Conservation (phyloP, 331 rosid species). For the Quercus tomentella region DNA sequence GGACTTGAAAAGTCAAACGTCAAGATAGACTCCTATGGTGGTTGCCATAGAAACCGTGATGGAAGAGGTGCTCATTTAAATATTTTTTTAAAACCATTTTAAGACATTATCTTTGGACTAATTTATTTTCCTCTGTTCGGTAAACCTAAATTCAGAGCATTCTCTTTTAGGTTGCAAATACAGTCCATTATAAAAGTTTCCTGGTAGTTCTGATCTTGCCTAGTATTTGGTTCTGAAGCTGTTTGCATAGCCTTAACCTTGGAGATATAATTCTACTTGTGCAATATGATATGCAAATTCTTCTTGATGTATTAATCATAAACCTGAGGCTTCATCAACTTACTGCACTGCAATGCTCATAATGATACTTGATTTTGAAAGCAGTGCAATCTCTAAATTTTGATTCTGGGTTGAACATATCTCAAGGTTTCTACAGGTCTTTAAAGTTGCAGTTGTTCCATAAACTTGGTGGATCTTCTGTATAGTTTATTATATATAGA, state of each 20-base stretch:
- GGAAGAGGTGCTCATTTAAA: conserved; percentile 55
- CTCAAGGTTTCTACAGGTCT: background rate
- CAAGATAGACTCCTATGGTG: conserved; percentile 85
- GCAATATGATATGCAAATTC: background rate
- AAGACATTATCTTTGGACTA: background rate
- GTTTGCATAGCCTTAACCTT: conserved; percentile 6
- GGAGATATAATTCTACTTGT: background rate
- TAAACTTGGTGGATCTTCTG: background rate
- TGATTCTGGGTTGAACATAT: background rate
- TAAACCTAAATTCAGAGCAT: background rate
- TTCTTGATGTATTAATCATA: background rate
- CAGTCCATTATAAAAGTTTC: background rate
- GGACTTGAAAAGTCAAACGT: conserved; percentile 62
- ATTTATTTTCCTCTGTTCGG: background rate
- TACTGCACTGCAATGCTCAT: background rate
- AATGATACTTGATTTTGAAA: background rate
- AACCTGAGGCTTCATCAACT: background rate
- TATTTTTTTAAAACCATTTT: conserved; percentile 3
- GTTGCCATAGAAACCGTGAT: conserved; percentile 85
- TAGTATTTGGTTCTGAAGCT: background rate
- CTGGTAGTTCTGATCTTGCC: background rate
- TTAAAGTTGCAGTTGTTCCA: background rate
- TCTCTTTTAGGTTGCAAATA: background rate
- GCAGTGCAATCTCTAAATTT: background rate
- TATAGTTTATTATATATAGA: background rate